Base-by-base conservation (phyloP, 352 stramenopile genomes). In the Globisporangium cylindrosporum region DNA sequence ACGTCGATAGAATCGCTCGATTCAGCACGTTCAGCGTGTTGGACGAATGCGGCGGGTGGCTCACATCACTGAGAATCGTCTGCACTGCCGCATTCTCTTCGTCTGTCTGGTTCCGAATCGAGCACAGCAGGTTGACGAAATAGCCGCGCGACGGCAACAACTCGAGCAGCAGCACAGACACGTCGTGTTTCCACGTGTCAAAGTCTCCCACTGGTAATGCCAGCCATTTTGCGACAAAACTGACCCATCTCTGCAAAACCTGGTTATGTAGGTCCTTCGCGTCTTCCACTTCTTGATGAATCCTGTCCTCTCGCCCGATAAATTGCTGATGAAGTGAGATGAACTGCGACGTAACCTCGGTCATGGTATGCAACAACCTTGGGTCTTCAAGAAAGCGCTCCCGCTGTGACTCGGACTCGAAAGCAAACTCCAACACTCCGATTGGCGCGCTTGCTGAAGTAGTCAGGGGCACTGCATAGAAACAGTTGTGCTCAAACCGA, bases 391-490 rank as follows among this genome's bases (percentile, higher is more conserved):
- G 14, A 36, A 72, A 68, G 22, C 46, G 57, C 14, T 68, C 41
- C 18, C 43, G 54, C 34, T 68, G 60, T 12, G 32, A 22, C 29
- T 72, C 53, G 38, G 54, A 62, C 32, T 34, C 67, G 14, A 72
- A 72, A 6, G 53, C 67, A 53, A 72, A 64, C 54, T 72, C 54
- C 20, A 72, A 27, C 9, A 72, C 46, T 27, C 59, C 67, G 4
- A 46, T 15, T 8, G 48, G 24, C 22, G 36, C 25, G 6, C 25
- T 59, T 6, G 20, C n/a, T 27, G 63, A 48, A 14, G 12, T 34
- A 36, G 24, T 55, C 8, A 68, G 54, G 10, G 61, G 67, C 20
- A 59, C 29, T 20, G 29, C 41, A 22, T 65, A 59, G 67, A 48
- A 65, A 10, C 27, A 59, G 0, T 60, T 53, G 20, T 63, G 36